Conservation (phyloP, 169 alveolate genomes). For the Theileria orientalis region DNA sequence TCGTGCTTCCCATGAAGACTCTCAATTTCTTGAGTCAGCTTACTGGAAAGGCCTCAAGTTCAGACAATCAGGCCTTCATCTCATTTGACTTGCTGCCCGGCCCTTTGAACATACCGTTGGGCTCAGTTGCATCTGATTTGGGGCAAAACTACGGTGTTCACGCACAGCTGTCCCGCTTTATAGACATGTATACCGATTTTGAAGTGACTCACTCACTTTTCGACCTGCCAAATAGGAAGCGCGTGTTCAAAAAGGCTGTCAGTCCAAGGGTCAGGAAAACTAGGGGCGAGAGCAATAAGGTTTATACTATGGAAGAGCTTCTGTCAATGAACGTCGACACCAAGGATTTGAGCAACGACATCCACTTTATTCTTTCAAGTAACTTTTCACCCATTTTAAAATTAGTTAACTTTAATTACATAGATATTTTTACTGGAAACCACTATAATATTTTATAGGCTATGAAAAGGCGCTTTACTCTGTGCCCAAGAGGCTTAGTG, state of each 20-base stretch:
- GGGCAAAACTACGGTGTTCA: constrained; percentile 14
- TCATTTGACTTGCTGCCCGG: constrained; percentile 1
- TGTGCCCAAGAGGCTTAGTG: constrained; percentile 55
- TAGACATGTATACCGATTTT: constrained; percentile 15
- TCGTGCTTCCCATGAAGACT: constrained; percentile 12
- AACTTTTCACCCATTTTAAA: neutral
- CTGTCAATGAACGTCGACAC: constrained; percentile 12
- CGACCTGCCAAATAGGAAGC: constrained; percentile 3
- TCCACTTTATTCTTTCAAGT: constrained; percentile 24
- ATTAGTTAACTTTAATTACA: neutral
- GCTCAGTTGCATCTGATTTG: neutral
- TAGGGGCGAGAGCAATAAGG: neutral
- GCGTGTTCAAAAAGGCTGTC: neutral
- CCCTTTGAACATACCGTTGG: neutral
- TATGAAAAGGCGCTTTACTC: constrained; percentile 43
- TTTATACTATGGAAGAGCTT: constrained; percentile 14
- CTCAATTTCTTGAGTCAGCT: neutral
- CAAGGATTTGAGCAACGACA: neutral
- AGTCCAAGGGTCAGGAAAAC: neutral
- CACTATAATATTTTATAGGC: neutral
- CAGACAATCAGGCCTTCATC: neutral
- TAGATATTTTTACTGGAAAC: neutral
- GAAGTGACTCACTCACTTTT: constrained; percentile 17
- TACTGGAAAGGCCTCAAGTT: constrained; percentile 10
- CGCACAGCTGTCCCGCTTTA: neutral